Evolutionary conservation across 1,284 basidiomycete genomes (phyloP), one percentile per base, ranked within the genome.

Genomic region (Austroboletus olivaceoglutinosus): DNA sequence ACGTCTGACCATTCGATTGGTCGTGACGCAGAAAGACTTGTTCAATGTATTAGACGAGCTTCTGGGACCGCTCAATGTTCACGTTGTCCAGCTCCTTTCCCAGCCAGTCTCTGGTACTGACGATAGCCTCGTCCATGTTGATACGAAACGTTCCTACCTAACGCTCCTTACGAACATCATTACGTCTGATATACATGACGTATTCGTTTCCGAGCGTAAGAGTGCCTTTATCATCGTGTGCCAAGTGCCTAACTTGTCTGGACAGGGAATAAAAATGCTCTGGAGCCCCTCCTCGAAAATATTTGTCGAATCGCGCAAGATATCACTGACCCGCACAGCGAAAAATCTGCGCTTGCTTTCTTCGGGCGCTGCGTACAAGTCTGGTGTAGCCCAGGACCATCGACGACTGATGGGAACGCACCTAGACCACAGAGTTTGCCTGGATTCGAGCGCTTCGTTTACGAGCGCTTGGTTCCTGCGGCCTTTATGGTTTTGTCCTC

Each of bases 391-490:
- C 77, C 80, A 21, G 68, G 71, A 34, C 61, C 65, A 34, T 46
- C 69, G 9, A 58, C 65, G 9, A 58, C 68, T 8, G 72, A 76
- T 56, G 76, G 72, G n/a, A 71, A 72, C 16, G 68, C 71, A 41
- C 68, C 30, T 4, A 43, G 45, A 40, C 45, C 68, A 11, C 76
- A 80, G 51, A 74, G 79, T 16, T 70, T 99, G 25, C 92, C 93
- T 13, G 96, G 96, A 1, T 99, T 98, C 65, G 93, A 98, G 60
- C 79, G 82, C 13, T 97, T 97, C 66, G 80, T 98, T 45, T 99
- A 99, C 68, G 89, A 96, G 58, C 83, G 86, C 10, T 73, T 98
- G 38, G 76, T 98, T 45, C 91, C 91, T 5, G 74, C 86, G 2
- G 86, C 87, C 30, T 98, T 99, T 67, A 78, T 85, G 21, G 84